Evolutionary conservation across 2,329 filamentous ascomycete species (phyloP), one percentile per base, ranked within the genome.

Genomic region (Fusarium sp.): DNA sequence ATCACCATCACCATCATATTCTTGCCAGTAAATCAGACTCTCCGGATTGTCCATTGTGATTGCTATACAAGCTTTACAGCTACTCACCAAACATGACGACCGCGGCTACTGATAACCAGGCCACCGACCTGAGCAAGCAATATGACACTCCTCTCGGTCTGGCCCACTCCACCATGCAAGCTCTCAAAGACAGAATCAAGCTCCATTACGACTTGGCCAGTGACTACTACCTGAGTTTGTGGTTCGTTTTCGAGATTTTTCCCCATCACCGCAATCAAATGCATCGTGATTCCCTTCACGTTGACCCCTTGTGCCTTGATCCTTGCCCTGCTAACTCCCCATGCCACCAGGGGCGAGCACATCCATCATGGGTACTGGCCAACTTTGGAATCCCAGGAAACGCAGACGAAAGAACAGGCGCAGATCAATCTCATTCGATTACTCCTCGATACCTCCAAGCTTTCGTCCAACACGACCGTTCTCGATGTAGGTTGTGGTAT

Each of bases 321-420:
- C 36, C 29, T n/a, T 3, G 53, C 61, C 62, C 51, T 42, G 33
- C 60, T 70, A 46, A 22, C 62, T 51, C 31, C 12, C 12, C 17
- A 38, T 55, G 40, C 53, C 36, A 67, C 38, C 55, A 90, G 88
- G 88, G 89, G 89, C 62, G 88, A 90, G 77, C 89, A 91, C 75
- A 91, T 91, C 76, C 89, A 91, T 77, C 89, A 91, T 71, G 89
- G 89, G 62, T 90, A 91, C 78, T 91, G 89, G 83, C 84, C 86
- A 27, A 84, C 84, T 4, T 77, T 78, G 57, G 82, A 82, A 64
- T 83, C 83, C 65, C 83, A 84, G 64, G 81, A 85, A 0, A 81
- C 75, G 20, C 87, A 90, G 71, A 87, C 85, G 71, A 91, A 91
- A 76, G 89, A 91, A 73, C 81, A 84, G 33, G 89, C 89, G 3